phyloP scores from a whole-genome alignment of 2,329 filamentous ascomycete species.

The Chaetothyriales sp. region DNA sequence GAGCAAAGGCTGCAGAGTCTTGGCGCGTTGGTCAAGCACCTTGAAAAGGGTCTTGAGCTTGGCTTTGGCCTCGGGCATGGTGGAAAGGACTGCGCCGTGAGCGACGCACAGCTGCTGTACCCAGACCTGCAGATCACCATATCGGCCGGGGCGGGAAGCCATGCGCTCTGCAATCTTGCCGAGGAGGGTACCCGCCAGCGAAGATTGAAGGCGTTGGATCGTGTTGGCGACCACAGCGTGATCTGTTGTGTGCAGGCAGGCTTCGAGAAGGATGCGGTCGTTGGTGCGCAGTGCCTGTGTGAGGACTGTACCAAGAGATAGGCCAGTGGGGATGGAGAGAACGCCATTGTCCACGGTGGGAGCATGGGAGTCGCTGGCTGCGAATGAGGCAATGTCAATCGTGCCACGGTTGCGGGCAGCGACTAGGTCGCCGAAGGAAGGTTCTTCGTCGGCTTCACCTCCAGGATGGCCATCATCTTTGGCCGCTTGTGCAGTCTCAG shows the following conservation, averaged over 20 bases:
- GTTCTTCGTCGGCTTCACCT: constrained; percentile 35
- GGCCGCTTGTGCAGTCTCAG: constrained; percentile 18
- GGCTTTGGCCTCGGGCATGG: constrained; percentile 67
- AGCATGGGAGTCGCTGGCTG: constrained; percentile 19
- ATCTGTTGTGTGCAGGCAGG: constrained; percentile 72
- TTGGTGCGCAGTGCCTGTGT: constrained; percentile 86
- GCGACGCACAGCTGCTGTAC: constrained; percentile 87
- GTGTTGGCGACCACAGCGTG: constrained; percentile 66
- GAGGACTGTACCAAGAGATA: constrained; percentile 82
- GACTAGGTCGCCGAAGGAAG: constrained; percentile 77
- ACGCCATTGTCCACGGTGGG: constrained; percentile 30
- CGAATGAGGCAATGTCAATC: constrained; percentile 29
- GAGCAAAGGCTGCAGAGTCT: constrained; percentile 65
- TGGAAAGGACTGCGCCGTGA: constrained; percentile 80
- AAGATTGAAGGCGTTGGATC: constrained; percentile 76
- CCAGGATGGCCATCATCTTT: constrained; percentile 17
- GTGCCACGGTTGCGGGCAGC: constrained; percentile 36
- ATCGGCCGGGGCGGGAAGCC: constrained; percentile 72
- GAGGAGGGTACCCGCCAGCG: constrained; percentile 63
- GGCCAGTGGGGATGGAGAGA: constrained; percentile 47
- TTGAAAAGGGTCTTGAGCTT: constrained; percentile 65
- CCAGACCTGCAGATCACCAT: constrained; percentile 83
- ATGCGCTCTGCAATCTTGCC: constrained; percentile 74
- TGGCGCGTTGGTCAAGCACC: constrained; percentile 74
- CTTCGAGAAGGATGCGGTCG: constrained; percentile 77